Evolutionary conservation across 805 yeast genomes (phyloP).

Genomic region (Cyberlindnera mrakii): DNA sequence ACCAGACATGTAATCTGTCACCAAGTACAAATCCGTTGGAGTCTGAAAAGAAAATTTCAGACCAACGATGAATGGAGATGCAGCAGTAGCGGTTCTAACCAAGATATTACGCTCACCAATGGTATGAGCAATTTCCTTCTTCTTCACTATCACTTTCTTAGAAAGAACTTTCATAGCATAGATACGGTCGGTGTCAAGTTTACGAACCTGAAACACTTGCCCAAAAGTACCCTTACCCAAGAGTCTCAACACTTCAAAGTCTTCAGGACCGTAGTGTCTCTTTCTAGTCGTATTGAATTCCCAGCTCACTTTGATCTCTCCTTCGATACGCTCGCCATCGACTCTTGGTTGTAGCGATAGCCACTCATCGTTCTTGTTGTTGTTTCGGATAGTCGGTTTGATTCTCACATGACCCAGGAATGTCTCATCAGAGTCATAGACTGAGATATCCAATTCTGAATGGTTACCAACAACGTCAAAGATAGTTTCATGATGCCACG

Average conservation of each 20-base stretch:
- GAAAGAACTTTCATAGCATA: constrained; percentile 97
- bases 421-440: constrained; percentile 84
- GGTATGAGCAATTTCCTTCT: constrained; percentile 97
- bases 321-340: constrained; percentile 69
- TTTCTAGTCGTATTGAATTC: constrained; percentile 64
- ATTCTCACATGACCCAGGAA: constrained; percentile 82
- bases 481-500: constrained; percentile 88
- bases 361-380: constrained; percentile 54
- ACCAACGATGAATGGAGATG: constrained; percentile 91
- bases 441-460: constrained; percentile 82
- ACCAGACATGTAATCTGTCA: constrained; percentile 97
- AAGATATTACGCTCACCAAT: constrained; percentile 94
- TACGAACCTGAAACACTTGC: constrained; percentile 92
- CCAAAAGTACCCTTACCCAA: constrained; percentile 98
- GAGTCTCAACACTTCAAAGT: constrained; percentile 84
- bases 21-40: constrained; percentile 83
- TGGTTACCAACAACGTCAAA: constrained; percentile 86
- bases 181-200: constrained; percentile 81
- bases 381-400: constrained; percentile 45
- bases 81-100: constrained; percentile 85
- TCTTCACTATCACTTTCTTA: constrained; percentile 90
- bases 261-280: constrained; percentile 86
- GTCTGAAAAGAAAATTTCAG: constrained; percentile 96
- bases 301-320: constrained; percentile 72
- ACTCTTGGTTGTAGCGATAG: constrained; percentile 64